Evolutionary conservation across 805 yeast species (phyloP).

Genomic region (Suhomyces canberraensis): DNA sequence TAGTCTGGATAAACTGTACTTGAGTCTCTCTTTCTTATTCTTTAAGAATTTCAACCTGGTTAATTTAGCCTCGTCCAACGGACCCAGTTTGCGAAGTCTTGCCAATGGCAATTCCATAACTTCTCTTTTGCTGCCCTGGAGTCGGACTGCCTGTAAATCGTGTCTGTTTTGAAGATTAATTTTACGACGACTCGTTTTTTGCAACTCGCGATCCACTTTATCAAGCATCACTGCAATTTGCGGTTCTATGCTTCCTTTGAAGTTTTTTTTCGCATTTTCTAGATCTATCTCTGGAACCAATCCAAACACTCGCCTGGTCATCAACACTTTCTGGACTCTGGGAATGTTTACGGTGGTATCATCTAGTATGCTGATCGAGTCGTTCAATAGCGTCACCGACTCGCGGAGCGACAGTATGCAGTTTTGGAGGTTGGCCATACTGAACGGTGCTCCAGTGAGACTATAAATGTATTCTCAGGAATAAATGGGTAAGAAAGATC

Average conservation of each 20-base stretch:
- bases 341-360: slow-evolving; percentile 38
- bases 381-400: slow-evolving; percentile 31
- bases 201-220: slow-evolving; percentile 30
- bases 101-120: slow-evolving; percentile 9
- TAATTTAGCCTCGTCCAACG: slow-evolving; percentile 32
- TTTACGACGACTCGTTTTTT: slow-evolving; percentile 29
- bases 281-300: slow-evolving; percentile 49
- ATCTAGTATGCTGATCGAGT: slow-evolving; percentile 32
- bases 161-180: slow-evolving; percentile 32
- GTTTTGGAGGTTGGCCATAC: slow-evolving; percentile 12
- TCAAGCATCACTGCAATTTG: slow-evolving; percentile 32
- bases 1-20: slow-evolving; percentile 31
- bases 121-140: slow-evolving; percentile 18
- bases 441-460: slow-evolving; percentile 1
- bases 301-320: slow-evolving; percentile 47
- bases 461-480: not conserved
- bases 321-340: slow-evolving; percentile 38
- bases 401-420: slow-evolving; percentile 32
- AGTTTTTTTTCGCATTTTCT: slow-evolving; percentile 34
- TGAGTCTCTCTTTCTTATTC: slow-evolving; percentile 44
- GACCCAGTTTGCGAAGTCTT: slow-evolving; percentile 12
- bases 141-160: slow-evolving; percentile 40
- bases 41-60: slow-evolving; percentile 37
- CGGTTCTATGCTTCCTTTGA: slow-evolving; percentile 40
- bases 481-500: too few species aligned